A percentile compares a stretch with the other conserved stretches of the same genome.
These are phyloP conservation scores for Tarenaya hassleriana DNA, from an alignment of 345 rosid species.

Conservation along the genomic window DNA sequence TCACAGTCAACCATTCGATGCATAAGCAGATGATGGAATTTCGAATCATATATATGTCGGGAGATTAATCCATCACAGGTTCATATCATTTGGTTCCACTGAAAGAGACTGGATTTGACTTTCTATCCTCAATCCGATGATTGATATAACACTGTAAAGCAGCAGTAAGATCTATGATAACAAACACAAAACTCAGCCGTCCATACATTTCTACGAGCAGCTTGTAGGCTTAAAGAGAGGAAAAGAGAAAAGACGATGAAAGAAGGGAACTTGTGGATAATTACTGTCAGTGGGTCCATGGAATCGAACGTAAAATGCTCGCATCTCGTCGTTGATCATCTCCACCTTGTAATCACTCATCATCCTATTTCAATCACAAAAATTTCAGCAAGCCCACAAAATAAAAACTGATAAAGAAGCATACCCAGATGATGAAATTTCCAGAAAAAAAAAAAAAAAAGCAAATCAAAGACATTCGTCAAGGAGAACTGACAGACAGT, in stretches of 20 bases:
- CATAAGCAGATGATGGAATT: no score
- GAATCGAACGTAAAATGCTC: slow-evolving; percentile 52
- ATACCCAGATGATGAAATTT: neutral
- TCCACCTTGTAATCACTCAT: slow-evolving; percentile 77
- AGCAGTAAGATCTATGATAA: neutral
- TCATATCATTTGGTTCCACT: no score
- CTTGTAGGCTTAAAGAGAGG: slow-evolving; percentile 5
- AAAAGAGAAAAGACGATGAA: neutral
- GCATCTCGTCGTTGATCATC: slow-evolving; percentile 56
- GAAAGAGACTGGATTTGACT: neutral
- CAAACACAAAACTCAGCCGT: slow-evolving; percentile 12
- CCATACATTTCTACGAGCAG: slow-evolving; percentile 22
- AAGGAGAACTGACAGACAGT: slow-evolving; percentile 31
- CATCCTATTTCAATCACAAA: slow-evolving; percentile 44
- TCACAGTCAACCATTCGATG: no score
- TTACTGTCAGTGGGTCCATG: slow-evolving; percentile 70
- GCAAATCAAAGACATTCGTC: neutral
- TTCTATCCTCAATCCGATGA: neutral
- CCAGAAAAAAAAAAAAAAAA: slow-evolving; percentile 3
- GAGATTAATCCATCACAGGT: no score
- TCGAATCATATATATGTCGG: no score
- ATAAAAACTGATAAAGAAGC: neutral
- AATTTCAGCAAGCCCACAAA: neutral
- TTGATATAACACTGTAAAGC: slow-evolving; percentile 17
- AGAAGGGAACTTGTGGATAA: slow-evolving; percentile 1